Base-by-base conservation (phyloP, 129 eudicot genomes). In the Pulicaria dysenterica region DNA sequence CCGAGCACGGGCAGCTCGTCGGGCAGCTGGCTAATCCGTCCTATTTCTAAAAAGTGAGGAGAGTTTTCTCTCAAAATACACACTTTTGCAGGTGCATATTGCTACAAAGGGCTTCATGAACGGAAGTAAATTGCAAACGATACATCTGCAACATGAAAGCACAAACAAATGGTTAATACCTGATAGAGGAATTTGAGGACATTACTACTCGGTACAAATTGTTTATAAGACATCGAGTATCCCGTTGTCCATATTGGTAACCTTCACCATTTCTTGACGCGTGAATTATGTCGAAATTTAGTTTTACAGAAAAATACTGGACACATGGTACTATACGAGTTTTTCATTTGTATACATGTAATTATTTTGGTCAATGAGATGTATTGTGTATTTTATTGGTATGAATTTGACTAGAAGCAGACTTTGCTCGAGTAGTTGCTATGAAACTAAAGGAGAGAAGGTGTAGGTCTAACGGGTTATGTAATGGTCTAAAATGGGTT, bases 1-100 rank as follows among this genome's bases (percentile, higher is more conserved):
- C 39, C 83, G 90, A 85, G 96, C 96, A 10, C 84, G 85, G 83
- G 70, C 85, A 19, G 77, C 82, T 72, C 84, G 58, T 58, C 86
- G 87, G 47, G 54, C 79, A 84, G 66, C 83, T 53, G 64, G 70
- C 75, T 81, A 69, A 77, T 61, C 39, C 48, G 31, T 19, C 62
- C 69, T 24, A 24, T 48, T 24, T 56, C 67, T 38, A n/a, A 55
- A 8, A 67, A 43, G 42, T 65, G 63, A 54, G 15, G 62, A 63
- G 66, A 42, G 56, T 48, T 80, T 53, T 66, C 67, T 61, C 48
- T 50, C 55, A 24, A 10, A 43, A 31, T 48, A 64, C 42, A 67
- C 63, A 37, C 51, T 14, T 68, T 42, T 51, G 16, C 15, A 55
- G 81, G 73, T 58, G 64, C 75, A 64, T 62, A 61, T 59, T 53